A percentile compares a stretch with the other conserved stretches of the same genome.
Conservation (phyloP, 441 rosid genomes). For the Populus hybrid region DNA sequence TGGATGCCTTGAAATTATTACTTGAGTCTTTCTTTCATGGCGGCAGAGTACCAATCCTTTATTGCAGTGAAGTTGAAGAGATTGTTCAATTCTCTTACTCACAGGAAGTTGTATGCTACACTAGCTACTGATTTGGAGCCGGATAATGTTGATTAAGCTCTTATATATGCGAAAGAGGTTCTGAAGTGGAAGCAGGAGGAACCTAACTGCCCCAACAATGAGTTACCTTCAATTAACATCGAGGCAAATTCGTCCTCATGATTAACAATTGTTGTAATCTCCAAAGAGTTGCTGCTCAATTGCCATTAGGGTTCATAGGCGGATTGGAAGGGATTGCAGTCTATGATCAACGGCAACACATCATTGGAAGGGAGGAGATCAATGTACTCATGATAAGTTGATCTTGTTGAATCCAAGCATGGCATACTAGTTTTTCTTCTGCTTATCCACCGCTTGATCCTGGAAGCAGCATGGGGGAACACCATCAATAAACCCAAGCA, state of each 20-base stretch:
- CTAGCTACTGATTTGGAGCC: slow-evolving; percentile 72
- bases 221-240: slow-evolving; percentile 44
- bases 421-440: too few relatives aligned
- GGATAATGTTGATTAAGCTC: slow-evolving; percentile 52
- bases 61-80: slow-evolving; percentile 82
- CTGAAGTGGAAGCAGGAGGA: slow-evolving; percentile 81
- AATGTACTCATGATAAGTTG: too few relatives aligned
- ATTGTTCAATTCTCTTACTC: slow-evolving; percentile 61
- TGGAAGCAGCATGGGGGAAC: too few relatives aligned
- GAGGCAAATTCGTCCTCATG: slow-evolving; percentile 55
- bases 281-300: too few relatives aligned
- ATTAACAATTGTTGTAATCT: not conserved
- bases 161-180: slow-evolving; percentile 82
- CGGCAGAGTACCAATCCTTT: not conserved
- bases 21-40: not conserved
- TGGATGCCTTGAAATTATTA: not conserved
- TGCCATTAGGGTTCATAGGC: too few relatives aligned
- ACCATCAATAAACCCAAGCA: too few relatives aligned
- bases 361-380: too few relatives aligned
- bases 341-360: too few relatives aligned
- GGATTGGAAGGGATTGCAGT: too few relatives aligned
- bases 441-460: too few relatives aligned
- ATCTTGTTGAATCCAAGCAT: too few relatives aligned
- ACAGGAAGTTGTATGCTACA: slow-evolving; percentile 63
- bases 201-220: slow-evolving; percentile 28